Evolutionary conservation across 75 land plant genomes (phyloP).

Genomic region (Chamaecyparis obtusa): DNA sequence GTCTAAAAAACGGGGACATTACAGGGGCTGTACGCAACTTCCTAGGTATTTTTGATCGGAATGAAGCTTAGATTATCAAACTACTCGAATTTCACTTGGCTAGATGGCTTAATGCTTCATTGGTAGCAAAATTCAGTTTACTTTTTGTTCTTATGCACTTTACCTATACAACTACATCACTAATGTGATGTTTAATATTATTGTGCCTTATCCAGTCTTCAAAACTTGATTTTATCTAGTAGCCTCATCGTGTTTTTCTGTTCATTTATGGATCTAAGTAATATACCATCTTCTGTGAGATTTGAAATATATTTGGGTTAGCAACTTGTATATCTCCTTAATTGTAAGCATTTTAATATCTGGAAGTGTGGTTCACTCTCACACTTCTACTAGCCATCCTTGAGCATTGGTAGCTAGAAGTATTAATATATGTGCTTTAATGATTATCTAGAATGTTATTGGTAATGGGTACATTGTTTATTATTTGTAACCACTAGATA

Average conservation of each 20-base stretch:
- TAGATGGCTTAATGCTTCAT: background rate
- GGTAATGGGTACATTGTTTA: no score
- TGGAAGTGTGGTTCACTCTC: no score
- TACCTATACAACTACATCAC: no score
- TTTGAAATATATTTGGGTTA: background rate
- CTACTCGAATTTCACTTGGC: background rate
- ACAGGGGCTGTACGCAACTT: background rate
- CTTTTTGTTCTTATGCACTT: background rate
- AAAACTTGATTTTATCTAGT: background rate
- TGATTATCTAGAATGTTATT: no score
- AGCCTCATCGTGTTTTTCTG: background rate
- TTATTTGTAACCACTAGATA: no score
- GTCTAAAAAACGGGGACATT: no score
- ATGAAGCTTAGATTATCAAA: background rate
- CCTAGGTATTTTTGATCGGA: background rate
- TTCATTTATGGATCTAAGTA: background rate
- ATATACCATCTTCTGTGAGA: background rate
- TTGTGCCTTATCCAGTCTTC: background rate
- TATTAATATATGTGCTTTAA: no score
- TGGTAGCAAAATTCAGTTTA: background rate
- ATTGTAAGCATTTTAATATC: no score
- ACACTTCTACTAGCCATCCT: no score
- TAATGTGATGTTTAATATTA: background rate
- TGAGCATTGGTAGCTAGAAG: no score
- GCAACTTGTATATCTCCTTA: background rate